Evolutionary conservation across 2,329 filamentous ascomycete species (phyloP).

Genomic region (Lizonia empirigonia): DNA sequence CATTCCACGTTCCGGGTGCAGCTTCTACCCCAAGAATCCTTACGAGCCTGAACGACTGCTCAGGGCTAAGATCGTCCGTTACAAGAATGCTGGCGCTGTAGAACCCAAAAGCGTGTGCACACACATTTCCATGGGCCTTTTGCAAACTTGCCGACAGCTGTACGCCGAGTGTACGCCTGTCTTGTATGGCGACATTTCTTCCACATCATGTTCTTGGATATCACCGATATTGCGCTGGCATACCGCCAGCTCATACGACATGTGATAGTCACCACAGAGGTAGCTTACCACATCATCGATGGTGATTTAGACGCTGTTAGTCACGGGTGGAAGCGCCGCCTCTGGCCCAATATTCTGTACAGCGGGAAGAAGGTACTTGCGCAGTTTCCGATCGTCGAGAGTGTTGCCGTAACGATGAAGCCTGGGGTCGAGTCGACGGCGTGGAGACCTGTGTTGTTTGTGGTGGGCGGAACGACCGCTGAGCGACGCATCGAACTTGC

Average conservation of each 20-base stretch:
- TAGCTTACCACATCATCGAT: slow-evolving; percentile 30
- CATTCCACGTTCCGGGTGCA: slow-evolving; percentile 31
- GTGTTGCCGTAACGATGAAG: slow-evolving; percentile 33
- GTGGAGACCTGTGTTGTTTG: slow-evolving; percentile 37
- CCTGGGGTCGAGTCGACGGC: slow-evolving; percentile 16
- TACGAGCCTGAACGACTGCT: too few species aligned
- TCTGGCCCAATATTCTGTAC: slow-evolving; percentile 37
- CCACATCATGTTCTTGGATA: too few species aligned
- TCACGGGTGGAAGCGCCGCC: slow-evolving; percentile 36
- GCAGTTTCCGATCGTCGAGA: slow-evolving; percentile 33
- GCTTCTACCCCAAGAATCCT: slow-evolving; percentile 14
- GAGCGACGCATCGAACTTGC: slow-evolving; percentile 35
- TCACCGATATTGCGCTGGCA: too few species aligned
- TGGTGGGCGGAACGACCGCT: slow-evolving; percentile 30
- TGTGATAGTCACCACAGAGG: slow-evolving; percentile 28
- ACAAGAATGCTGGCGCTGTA: slow-evolving; percentile 29
- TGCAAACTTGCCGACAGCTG: slow-evolving; percentile 51
- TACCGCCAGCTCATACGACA: slow-evolving; percentile 32
- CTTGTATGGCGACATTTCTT: too few species aligned
- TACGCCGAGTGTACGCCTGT: slow-evolving; percentile 51
- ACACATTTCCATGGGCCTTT: slow-evolving; percentile 26
- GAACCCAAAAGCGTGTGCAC: slow-evolving; percentile 29
- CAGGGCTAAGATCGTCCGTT: slow-evolving; percentile 34
- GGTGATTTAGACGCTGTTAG: slow-evolving; percentile 32
- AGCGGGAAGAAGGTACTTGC: slow-evolving; percentile 23